Evolutionary conservation across 306 rosid species (phyloP), one percentile per base, ranked within the genome.

Genomic region (Malus sylvestris): DNA sequence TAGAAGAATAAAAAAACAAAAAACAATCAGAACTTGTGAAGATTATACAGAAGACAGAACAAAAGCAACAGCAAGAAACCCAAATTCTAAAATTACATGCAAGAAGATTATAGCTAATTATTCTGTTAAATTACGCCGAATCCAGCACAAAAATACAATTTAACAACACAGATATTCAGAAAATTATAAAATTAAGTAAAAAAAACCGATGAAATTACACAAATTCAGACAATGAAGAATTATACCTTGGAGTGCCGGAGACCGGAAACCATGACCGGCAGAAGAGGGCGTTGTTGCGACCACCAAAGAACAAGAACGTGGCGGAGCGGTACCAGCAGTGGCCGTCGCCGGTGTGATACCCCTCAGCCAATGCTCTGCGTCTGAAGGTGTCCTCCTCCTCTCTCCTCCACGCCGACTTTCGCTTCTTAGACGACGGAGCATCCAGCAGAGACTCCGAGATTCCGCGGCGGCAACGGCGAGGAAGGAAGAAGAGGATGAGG

Each of bases 241-340:
- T 42, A 81, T 86, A 96, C 99, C 88, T 92, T 51, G 89, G 78
- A 79, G 87, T 80, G 53, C 72, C 88, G 77, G 81, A 73, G 63
- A 85, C 79, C 8, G 99, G 98, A 19, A 89, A 81, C 99, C 99
- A 96, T 0, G 96, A 91, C 3, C 99, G 88, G 80, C 91, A 89
- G 76, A 96, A 96, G 22, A 96, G 66, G 4, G 91, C 93, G 85
- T 91, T 88, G 23, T 88, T 83, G 44, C 88, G 67, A 22, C 80
- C 81, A 6, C 97, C 99, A 10, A 67, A 85, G 81, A 96, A 92
- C 73, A 96, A 79, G 33, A 86, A 96, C 57, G 93, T 87, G 63
- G 52, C 80, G 80, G 91, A 85, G 25, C 93, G 93, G 83, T 59
- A 88, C 42, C 59, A 77, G 44, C 71, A 74, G 52, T 87, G 86